phyloP scores from a whole-genome alignment of 2,329 filamentous ascomycete species.

The Dothistroma pini region DNA sequence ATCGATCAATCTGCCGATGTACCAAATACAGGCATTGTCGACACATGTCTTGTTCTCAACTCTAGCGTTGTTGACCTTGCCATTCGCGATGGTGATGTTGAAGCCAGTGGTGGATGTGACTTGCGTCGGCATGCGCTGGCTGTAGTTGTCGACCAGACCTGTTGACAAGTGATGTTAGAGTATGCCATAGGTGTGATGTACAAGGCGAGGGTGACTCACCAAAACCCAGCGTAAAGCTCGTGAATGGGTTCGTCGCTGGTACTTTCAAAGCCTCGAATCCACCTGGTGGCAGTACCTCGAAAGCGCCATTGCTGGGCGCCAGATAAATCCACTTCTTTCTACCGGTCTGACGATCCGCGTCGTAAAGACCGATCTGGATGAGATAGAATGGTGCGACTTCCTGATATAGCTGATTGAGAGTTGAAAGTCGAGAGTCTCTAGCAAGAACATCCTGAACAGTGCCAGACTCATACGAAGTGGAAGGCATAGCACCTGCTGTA shows the following conservation, averaged over 20 bases:
- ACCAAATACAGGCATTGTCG: slow-evolving; percentile 19
- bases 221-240: background rate
- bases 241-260: background rate
- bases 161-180: background rate
- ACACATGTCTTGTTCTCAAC: slow-evolving; percentile 15
- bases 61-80: slow-evolving; percentile 11
- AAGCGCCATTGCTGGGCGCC: slow-evolving; percentile 16
- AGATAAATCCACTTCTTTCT: slow-evolving; percentile 10
- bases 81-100: slow-evolving; percentile 5
- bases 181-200: no score
- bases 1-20: slow-evolving; percentile 18
- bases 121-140: background rate
- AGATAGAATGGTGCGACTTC: slow-evolving; percentile 12
- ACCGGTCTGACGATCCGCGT: background rate
- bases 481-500: background rate
- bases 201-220: background rate
- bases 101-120: slow-evolving; percentile 8
- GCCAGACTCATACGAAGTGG: slow-evolving; percentile 3
- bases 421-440: slow-evolving; percentile 5
- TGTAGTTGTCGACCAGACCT: background rate
- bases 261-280: slow-evolving; percentile 2
- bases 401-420: slow-evolving; percentile 1
- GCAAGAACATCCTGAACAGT: slow-evolving; percentile 13
- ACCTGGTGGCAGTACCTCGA: slow-evolving; percentile 9
- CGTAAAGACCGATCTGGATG: slow-evolving; percentile 7